phyloP scores from a whole-genome alignment of 1,284 basidiomycete species.

The Austropuccinia psidii region DNA sequence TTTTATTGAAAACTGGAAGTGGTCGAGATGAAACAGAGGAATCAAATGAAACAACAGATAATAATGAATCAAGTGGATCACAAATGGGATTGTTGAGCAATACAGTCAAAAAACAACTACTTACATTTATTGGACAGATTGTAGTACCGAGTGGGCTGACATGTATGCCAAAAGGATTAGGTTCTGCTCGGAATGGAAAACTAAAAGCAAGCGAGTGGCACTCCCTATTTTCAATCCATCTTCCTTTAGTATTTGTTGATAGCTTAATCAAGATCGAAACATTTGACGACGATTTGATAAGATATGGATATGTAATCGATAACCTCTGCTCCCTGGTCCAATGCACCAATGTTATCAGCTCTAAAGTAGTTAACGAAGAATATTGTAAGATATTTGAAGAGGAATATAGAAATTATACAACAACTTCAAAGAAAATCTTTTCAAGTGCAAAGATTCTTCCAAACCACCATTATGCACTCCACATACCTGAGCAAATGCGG shows the following conservation, averaged over 20 bases:
- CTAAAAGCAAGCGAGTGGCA: slow-evolving; percentile 23
- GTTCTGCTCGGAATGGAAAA: slow-evolving; percentile 6
- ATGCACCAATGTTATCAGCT: too few relatives aligned
- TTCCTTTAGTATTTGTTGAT: not conserved
- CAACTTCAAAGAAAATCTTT: not conserved
- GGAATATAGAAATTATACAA: not conserved
- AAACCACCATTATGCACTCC: not conserved
- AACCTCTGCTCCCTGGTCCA: too few relatives aligned
- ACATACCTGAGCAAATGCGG: not conserved
- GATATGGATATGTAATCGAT: not conserved
- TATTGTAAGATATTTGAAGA: not conserved
- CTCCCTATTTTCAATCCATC: not conserved
- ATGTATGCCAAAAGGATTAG: slow-evolving; percentile 1
- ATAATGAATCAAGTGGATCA: not conserved
- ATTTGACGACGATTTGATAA: not conserved
- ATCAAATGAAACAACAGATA: not conserved
- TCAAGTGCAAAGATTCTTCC: not conserved
- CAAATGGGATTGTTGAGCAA: not conserved
- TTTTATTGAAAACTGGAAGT: not conserved
- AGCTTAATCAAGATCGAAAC: not conserved
- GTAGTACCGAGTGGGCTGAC: not conserved
- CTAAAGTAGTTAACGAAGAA: too few relatives aligned
- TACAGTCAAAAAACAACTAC: not conserved
- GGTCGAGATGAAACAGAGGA: not conserved
- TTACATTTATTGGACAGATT: not conserved